Base-by-base conservation (phyloP, 2,329 filamentous ascomycete genomes). In the Neospermospora avenae region DNA sequence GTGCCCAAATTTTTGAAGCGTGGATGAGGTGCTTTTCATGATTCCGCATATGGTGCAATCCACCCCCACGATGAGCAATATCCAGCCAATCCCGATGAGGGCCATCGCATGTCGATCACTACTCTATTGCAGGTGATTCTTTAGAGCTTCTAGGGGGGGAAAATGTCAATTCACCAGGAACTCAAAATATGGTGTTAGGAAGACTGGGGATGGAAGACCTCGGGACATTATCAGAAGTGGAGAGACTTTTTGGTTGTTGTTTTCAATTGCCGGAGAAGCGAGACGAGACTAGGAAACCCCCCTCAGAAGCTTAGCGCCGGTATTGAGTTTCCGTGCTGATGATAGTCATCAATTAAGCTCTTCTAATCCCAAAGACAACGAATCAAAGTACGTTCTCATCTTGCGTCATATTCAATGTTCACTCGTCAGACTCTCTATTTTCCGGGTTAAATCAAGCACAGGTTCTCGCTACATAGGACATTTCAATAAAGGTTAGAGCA, bases 41-140 rank as follows among this genome's bases (percentile, higher is more conserved):
- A 7, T 48, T 39, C 18, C 25, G 18, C 10, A 18, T 39, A 62
- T 62, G 60, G 57, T 56, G 60, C 60, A 62, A 62, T 62, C 41
- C 41, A 48, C 52, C 53, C 53, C 53, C 54, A 42, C 57, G 10
- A 62, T 62, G 57, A 57, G 60, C 60, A 59, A 51, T 35, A 2
- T n/a, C 14, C 0, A 16, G 7, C 46, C 28, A 25, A 6, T n/a
- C 46, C 46, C n/a, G 34, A 51, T 51, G 16, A 31, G 28, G 31
- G 28, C 4, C 46, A 20, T 51, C 46, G n/a, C 11, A 35, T 37
- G 46, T n/a, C n/a, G 46, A 51, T 51, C 46, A 20, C 4, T 18
- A n/a, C n/a, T n/a, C n/a, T n/a, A n/a, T n/a, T n/a, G n/a, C n/a
- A n/a, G n/a, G n/a, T n/a, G n/a, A n/a, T n/a, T n/a, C n/a, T n/a